These are phyloP conservation scores for Cryptosporidium bovis DNA, from an alignment of 169 alveolate genomes.

Conservation along the genomic window DNA sequence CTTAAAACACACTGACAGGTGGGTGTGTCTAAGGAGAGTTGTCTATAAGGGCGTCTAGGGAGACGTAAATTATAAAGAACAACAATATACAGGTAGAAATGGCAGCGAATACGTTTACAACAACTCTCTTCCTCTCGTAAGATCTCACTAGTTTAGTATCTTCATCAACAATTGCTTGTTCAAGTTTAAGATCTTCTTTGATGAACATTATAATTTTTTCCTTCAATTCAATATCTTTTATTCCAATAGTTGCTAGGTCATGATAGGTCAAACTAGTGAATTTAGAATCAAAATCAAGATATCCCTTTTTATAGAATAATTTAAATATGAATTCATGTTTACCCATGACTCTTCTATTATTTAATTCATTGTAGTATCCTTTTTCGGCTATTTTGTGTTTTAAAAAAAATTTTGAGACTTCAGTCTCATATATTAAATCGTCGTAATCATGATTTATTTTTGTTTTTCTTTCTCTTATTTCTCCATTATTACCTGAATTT, in stretches of 20 bases:
- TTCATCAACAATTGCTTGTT: slow-evolving; percentile 5
- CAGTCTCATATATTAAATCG: slow-evolving; percentile 36
- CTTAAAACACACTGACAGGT: too few relatives aligned
- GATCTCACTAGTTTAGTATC: not conserved
- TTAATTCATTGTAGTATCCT: not conserved
- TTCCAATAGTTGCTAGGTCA: slow-evolving; percentile 47
- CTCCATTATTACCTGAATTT: not conserved
- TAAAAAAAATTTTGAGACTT: slow-evolving; percentile 41
- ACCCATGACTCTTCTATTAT: slow-evolving; percentile 5
- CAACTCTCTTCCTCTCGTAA: not conserved
- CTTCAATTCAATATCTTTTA: slow-evolving; percentile 17
- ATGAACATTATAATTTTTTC: not conserved
- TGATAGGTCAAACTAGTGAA: slow-evolving; percentile 20
- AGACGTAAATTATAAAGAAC: slow-evolving; percentile 31
- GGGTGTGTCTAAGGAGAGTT: not conserved
- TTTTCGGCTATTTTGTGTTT: slow-evolving; percentile 48
- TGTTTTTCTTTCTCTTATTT: slow-evolving; percentile 6
- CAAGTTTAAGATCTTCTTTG: not conserved
- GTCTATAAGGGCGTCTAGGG: slow-evolving; percentile 11
- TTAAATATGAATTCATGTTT: slow-evolving; percentile 53
- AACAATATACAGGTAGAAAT: slow-evolving; percentile 36
- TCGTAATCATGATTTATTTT: not conserved
- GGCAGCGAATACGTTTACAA: slow-evolving; percentile 2
- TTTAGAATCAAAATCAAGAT: slow-evolving; percentile 23
- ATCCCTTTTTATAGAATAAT: slow-evolving; percentile 55